phyloP scores from a whole-genome alignment of 495 filamentous ascomycete genomes.

The Podospora fimiseda region DNA sequence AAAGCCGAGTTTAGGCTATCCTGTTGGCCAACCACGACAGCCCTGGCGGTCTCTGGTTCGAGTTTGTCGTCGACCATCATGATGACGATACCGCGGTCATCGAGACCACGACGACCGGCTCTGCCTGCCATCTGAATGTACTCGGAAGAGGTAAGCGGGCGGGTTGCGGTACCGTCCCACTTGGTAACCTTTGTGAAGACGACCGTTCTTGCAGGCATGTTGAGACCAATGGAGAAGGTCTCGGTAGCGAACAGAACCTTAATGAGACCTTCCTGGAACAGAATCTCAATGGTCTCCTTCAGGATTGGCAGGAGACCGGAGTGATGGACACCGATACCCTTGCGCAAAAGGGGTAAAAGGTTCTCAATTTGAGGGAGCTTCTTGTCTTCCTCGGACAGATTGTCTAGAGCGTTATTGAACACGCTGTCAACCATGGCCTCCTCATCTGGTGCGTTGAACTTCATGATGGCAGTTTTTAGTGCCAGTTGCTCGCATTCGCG shows the following conservation, averaged over 20 bases:
- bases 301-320: constrained; percentile 91
- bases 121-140: constrained; percentile 98
- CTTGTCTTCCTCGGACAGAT: constrained; percentile 85
- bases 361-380: constrained; percentile 82
- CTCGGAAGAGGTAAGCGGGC: constrained; percentile 90
- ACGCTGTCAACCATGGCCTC: constrained; percentile 92
- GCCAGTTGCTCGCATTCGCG: constrained; percentile 86
- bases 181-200: constrained; percentile 96
- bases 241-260: constrained; percentile 97
- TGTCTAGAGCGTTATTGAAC: constrained; percentile 82
- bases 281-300: constrained; percentile 97
- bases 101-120: constrained; percentile 91
- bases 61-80: constrained; percentile 98
- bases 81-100: constrained; percentile 97
- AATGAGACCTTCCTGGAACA: constrained; percentile 96
- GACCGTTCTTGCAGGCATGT: constrained; percentile 98
- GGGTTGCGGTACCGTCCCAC: constrained; percentile 74
- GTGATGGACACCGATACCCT: constrained; percentile 95
- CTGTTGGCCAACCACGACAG: constrained; percentile 92
- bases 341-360: constrained; percentile 79
- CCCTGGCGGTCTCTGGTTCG: constrained; percentile 87
- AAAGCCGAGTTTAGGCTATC: constrained; percentile 96
- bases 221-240: constrained; percentile 96
- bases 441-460: constrained; percentile 97
- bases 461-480: constrained; percentile 71